These are phyloP conservation scores for Leccinum variicolor DNA, from an alignment of 768 basidiomycete species.

Conservation along the genomic window DNA sequence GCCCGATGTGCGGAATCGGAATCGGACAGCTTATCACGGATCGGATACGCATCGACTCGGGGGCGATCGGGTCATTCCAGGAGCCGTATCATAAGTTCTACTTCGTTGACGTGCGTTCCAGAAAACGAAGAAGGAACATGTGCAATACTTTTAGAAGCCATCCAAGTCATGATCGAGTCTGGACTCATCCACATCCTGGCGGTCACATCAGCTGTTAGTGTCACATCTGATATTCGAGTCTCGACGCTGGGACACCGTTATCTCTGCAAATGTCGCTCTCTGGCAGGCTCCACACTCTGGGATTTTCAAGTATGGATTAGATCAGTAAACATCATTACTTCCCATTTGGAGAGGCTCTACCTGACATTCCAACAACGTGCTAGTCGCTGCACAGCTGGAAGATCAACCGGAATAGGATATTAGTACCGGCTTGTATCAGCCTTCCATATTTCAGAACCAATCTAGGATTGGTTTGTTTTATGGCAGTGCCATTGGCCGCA, in stretches of 20 bases:
- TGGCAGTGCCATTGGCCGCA: neutral
- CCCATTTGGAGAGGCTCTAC: neutral
- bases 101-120: neutral
- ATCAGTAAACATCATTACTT: neutral
- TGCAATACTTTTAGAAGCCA: neutral
- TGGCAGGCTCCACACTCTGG: too few species aligned
- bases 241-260: neutral
- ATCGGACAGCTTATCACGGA: neutral
- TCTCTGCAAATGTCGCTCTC: neutral
- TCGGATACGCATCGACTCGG: neutral
- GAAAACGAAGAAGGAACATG: neutral
- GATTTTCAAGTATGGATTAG: neutral
- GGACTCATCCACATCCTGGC: neutral
- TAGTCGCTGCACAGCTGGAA: neutral
- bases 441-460: neutral
- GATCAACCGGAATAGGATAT: neutral
- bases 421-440: neutral
- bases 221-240: neutral
- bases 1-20: neutral
- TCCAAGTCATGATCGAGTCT: neutral
- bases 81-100: neutral
- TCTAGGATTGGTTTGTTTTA: neutral
- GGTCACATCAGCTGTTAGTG: neutral
- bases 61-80: neutral
- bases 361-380: neutral